These are phyloP conservation scores for Boletus huronensis DNA, from an alignment of 768 basidiomycete genomes.

Conservation along the genomic window DNA sequence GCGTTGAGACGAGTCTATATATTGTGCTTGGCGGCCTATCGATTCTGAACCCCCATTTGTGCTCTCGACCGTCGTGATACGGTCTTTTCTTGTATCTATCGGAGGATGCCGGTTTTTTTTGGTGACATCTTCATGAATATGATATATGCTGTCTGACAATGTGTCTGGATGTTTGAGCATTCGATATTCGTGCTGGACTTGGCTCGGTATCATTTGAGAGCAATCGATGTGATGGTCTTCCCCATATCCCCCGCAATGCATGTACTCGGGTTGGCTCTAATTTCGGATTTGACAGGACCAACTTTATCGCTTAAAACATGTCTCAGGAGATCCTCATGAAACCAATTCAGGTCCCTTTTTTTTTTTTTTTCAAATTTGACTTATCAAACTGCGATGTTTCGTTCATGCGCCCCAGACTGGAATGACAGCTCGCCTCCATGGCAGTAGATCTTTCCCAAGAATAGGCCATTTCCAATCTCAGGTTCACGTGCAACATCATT, in stretches of 20 bases:
- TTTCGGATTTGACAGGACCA: not conserved
- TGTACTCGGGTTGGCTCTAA: not conserved
- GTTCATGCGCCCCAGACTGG: not conserved
- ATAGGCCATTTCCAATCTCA: conserved; percentile 17
- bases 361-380: conserved; percentile 1
- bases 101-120: not conserved
- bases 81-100: not conserved
- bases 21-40: not conserved
- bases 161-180: not conserved
- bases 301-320: not conserved
- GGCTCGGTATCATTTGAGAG: too few species aligned
- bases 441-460: conserved; percentile 18
- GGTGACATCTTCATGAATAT: not conserved
- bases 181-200: not conserved
- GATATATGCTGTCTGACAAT: conserved; percentile 1
- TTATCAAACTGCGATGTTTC: too few species aligned
- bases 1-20: not conserved
- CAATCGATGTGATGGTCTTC: not conserved
- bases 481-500: conserved; percentile 14
- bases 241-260: not conserved
- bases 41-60: not conserved
- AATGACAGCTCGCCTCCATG: conserved; percentile 10
- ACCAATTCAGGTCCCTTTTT: not conserved
- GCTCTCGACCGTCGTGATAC: not conserved
- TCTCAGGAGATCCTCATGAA: not conserved